A percentile compares a stretch with the other conserved stretches of the same genome.
Conservation (phyloP, 1,139 yeast genomes). For the Taphrina flavorubra region DNA sequence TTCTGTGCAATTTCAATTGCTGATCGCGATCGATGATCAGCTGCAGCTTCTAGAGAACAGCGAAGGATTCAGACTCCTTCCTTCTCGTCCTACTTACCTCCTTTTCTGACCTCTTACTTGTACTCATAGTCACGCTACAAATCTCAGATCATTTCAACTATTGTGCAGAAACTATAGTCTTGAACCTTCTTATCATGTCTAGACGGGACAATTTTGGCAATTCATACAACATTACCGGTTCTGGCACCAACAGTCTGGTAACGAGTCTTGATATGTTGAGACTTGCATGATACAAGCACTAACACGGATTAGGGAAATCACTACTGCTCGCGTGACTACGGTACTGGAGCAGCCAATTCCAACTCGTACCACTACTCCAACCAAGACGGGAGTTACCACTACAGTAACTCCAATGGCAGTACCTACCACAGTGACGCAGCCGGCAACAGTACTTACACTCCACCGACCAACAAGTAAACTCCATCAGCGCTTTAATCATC, state of each 20-base stretch:
- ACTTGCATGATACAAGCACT: not conserved
- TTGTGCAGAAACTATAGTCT: too few species aligned
- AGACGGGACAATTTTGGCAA: not conserved
- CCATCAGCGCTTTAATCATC: too few species aligned
- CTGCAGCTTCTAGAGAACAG: too few species aligned
- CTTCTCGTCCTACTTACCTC: too few species aligned
- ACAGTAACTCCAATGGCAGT: conserved; percentile 18
- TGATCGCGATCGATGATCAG: too few species aligned
- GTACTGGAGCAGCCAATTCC: not conserved
- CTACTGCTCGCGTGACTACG: conserved; percentile 8
- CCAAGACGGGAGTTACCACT: conserved; percentile 9
- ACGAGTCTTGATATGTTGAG: not conserved
- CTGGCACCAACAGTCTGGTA: conserved; percentile 6
- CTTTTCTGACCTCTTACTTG: too few species aligned
- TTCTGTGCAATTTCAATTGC: too few species aligned
- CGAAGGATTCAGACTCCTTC: too few species aligned
- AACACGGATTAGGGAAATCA: conserved; percentile 1
- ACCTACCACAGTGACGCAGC: conserved; percentile 9
- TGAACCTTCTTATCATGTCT: not conserved
- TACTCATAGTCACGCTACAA: too few species aligned
- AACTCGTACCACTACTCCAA: conserved; percentile 18
- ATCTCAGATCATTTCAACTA: too few species aligned
- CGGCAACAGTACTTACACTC: conserved; percentile 5
- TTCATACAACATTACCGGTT: not conserved
- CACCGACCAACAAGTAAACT: conserved; percentile 1